These are phyloP conservation scores for Schizochytrium sp. DNA, from an alignment of 108 stramenopile genomes.

Conservation along the genomic window DNA sequence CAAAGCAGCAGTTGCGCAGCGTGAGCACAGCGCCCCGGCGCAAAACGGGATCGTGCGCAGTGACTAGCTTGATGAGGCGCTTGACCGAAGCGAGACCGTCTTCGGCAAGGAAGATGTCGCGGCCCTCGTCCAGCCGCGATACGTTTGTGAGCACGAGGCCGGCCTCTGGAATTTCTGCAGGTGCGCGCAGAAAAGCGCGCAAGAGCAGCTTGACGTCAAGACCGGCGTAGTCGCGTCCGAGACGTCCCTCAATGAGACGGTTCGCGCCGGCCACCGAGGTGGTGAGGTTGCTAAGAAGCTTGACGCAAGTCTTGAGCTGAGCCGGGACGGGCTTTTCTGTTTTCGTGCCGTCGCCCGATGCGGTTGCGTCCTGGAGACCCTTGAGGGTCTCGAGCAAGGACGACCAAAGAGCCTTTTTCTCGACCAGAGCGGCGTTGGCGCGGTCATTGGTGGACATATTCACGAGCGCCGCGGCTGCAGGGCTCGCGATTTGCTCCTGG, in stretches of 20 bases:
- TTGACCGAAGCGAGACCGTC: neutral
- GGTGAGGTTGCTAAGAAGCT: conserved; percentile 4
- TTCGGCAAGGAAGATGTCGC: neutral
- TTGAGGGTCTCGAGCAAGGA: neutral
- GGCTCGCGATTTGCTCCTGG: neutral
- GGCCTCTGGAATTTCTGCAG: neutral
- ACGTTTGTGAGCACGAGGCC: neutral
- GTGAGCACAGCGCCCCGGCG: neutral
- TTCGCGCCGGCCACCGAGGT: neutral
- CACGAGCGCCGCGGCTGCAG: neutral
- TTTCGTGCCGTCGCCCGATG: too few species aligned
- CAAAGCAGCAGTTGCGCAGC: conserved; percentile 15
- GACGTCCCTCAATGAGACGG: neutral
- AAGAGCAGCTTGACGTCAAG: neutral
- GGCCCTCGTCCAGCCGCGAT: neutral
- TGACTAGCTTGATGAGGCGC: neutral
- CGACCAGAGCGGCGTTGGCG: neutral
- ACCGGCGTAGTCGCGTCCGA: neutral
- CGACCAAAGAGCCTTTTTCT: neutral
- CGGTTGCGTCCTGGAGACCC: neutral
- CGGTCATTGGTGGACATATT: conserved; percentile 12
- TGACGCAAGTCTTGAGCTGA: neutral
- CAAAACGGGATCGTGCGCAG: neutral
- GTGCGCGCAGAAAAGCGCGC: neutral
- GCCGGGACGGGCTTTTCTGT: neutral